Evolutionary conservation across 2,329 filamentous ascomycete genomes (phyloP).

Genomic region (Diaporthe ilicicola): DNA sequence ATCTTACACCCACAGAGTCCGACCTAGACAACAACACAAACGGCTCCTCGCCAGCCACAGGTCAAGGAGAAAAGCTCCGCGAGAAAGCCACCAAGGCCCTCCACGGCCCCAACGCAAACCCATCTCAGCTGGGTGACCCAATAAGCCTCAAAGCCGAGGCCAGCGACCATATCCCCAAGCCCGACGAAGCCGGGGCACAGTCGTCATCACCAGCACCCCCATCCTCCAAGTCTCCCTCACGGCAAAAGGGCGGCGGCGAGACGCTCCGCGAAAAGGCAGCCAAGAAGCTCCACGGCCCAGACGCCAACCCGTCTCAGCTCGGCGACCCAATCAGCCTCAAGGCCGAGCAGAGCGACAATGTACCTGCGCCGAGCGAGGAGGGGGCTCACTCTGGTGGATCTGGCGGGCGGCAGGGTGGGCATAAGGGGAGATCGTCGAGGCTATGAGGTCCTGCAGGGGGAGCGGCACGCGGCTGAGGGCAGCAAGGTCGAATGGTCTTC

Average conservation of each 20-base stretch:
- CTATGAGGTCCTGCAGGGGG: neutral
- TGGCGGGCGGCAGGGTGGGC: neutral
- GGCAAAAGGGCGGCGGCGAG: neutral
- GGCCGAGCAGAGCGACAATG: slow-evolving; percentile 29
- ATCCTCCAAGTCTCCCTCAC: neutral
- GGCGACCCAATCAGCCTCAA: slow-evolving; percentile 33
- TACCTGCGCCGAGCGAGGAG: slow-evolving; percentile 27
- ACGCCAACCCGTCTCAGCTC: slow-evolving; percentile 31
- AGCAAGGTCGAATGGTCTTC: slow-evolving; percentile 20
- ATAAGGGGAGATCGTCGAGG: neutral
- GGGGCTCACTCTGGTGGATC: slow-evolving; percentile 7
- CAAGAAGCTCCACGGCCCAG: slow-evolving; percentile 28
- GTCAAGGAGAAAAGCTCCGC: slow-evolving; percentile 19
- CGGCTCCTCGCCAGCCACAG: neutral
- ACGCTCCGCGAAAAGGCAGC: slow-evolving; percentile 31
- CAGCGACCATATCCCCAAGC: slow-evolving; percentile 19
- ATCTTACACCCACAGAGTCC: slow-evolving; percentile 31
- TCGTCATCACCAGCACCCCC: neutral
- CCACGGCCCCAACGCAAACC: slow-evolving; percentile 27
- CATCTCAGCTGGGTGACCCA: slow-evolving; percentile 20
- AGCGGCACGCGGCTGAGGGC: neutral
- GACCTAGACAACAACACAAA: slow-evolving; percentile 19
- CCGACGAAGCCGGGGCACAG: neutral
- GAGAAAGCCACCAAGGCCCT: slow-evolving; percentile 23
- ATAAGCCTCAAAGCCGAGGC: slow-evolving; percentile 22